Base-by-base conservation (phyloP, 1,139 yeast species). In the Magnusiomyces ingens region DNA sequence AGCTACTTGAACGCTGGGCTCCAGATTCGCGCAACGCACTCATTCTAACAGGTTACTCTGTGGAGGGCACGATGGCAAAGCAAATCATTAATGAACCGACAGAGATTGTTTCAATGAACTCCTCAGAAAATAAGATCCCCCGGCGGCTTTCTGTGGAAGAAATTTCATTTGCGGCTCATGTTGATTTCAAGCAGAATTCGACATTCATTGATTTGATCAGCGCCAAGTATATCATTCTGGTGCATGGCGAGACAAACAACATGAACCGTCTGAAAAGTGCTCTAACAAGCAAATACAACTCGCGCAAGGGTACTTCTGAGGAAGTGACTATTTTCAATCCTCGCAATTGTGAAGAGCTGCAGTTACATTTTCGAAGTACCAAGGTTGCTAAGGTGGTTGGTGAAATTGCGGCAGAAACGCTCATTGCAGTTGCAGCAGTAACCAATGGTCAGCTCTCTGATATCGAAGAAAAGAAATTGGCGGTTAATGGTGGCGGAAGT, bases 191-290 rank as follows among this genome's bases (percentile, higher is more conserved):
- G 63, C 96, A 93, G 66, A 93, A 93, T 63, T 77, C 96, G 0
- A 89, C 86, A 57, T 93, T 93, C 64, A 93, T 93, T 54, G 97
- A 91, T 62, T 75, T 82, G 57, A 89, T 93, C 4, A 85, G 85
- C 56, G 96, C 99, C 0, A 79, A 80, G 58, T 83, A 85, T 55
- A 67, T 74, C 49, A 89, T 93, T 57, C 76, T 93, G 56, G 99
- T 93, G 1, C 99, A 93, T 67, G 99, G 99, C n/a, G 99, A 93
- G 66, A 83, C 95, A 2, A 90, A 88, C 61, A 97, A 96, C 32
- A 93, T 93, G 99, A 99, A 98, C 55, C 82, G 99, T 66, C 74
- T 93, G 53, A 93, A 93, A 67, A 87, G 96, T 26, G 99, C 99
- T 0, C 74, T 93, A 47, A 73, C 90, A 62, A 88, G 96, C 56